Evolutionary conservation across 1,284 basidiomycete genomes (phyloP), one percentile per base, ranked within the genome.

Genomic region (Lentinus polychrous): DNA sequence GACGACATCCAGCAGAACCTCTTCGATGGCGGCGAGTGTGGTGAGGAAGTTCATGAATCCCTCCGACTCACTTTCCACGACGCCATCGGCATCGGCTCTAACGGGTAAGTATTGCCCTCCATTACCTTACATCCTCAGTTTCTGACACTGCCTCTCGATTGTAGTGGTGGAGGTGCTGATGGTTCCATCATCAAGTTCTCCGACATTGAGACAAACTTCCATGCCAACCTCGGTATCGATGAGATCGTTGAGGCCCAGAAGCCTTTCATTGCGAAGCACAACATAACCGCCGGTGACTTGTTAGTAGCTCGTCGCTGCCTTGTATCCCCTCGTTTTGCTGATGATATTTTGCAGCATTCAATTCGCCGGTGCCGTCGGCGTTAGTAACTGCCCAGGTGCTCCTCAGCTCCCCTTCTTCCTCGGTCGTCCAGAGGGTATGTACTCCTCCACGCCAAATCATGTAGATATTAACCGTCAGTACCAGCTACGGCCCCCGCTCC

Each of bases 401-500:
- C 56, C 60, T 11, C 53, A 49, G n/a, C 50, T 60, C 18, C 45
- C 52, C 38, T 58, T 59, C 55, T 51, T 61, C 2, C 49, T 58
- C 3, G 59, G 60, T 8, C 58, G 58, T 22, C 51, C 56, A 2
- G n/a, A n/a, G 14, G n/a, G 43, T 45, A 45, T 18, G 27, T 33
- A 14, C 7, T n/a, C 15, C 14, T 23, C 23, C 10, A 7, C 6
- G 10, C 7, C 17, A n/a, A 32, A 7, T 10, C 43, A 7, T n/a
- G 15, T 33, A 10, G 18, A 27, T 31, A 32, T 34, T 45, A 10
- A 22, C 10, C 23, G 23, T 39, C 8, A 12, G 5, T 10, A n/a
- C 12, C 14, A 45, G 43, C 43, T 31, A n/a, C 34, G 15, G 43
- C 43, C 17, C 56, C 70, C 4, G 62, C 72, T 20, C 70, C 69